A percentile compares a stretch with the other conserved stretches of the same genome.
Evolutionary conservation across 2,329 filamentous ascomycete species (phyloP).

Genomic region (Cercospora nicotianae): DNA sequence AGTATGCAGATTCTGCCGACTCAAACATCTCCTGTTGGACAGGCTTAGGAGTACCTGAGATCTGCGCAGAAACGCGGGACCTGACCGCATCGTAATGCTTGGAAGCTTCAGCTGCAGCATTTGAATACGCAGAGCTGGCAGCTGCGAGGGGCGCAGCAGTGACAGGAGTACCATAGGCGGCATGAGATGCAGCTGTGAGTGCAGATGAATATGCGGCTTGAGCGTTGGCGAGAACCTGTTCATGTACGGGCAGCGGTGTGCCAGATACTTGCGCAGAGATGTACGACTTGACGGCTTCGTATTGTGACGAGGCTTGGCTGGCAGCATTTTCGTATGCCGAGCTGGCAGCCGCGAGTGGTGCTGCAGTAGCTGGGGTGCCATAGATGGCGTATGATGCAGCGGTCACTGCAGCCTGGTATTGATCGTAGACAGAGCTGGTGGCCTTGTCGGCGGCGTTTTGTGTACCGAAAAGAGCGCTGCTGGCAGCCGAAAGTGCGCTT

Average conservation of each 20-base stretch:
- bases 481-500: constrained; percentile 58
- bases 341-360: constrained; percentile 44
- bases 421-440: constrained; percentile 54
- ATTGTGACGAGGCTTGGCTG: constrained; percentile 65
- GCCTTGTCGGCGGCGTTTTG: constrained; percentile 46
- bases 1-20: constrained; percentile 67
- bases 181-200: constrained; percentile 59
- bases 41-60: constrained; percentile 68
- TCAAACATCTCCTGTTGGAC: constrained; percentile 67
- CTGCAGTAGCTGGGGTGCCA: constrained; percentile 48
- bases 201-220: constrained; percentile 68
- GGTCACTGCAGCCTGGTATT: constrained; percentile 58
- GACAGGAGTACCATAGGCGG: constrained; percentile 64
- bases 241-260: constrained; percentile 66
- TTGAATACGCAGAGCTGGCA: constrained; percentile 58
- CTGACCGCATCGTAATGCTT: constrained; percentile 67
- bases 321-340: constrained; percentile 65
- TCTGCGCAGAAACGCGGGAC: constrained; percentile 64
- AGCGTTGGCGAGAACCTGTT: constrained; percentile 68
- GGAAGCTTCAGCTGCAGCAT: constrained; percentile 64
- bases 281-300: constrained; percentile 65
- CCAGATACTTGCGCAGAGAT: constrained; percentile 68
- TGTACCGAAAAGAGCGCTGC: constrained; percentile 56
- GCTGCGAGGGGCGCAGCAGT: constrained; percentile 66
- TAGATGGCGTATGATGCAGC: constrained; percentile 60